Evolutionary conservation across 1,284 basidiomycete genomes (phyloP).

Genomic region (Puccinia polysora): DNA sequence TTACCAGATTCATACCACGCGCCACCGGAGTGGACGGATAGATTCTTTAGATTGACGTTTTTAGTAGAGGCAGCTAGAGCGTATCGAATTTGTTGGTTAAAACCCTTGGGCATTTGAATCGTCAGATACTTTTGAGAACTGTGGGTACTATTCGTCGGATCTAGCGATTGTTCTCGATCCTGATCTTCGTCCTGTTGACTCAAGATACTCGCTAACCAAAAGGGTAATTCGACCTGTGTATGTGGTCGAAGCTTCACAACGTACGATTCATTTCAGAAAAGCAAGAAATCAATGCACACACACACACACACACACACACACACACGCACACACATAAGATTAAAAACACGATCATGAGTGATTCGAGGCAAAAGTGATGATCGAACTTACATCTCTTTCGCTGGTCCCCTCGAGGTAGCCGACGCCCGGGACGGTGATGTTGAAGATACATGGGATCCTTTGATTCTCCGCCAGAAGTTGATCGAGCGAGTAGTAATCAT

Average conservation of each 20-base stretch:
- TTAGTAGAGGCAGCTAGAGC: conserved; percentile 49
- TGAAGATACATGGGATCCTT: conserved; percentile 49
- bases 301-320: too few relatives aligned
- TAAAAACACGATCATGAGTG: background rate
- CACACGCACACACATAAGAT: background rate
- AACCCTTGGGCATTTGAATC: conserved; percentile 49
- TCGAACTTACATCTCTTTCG: conserved; percentile 48
- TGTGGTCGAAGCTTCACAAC: conserved; percentile 49
- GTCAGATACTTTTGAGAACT: conserved; percentile 49
- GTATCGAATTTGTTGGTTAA: conserved; percentile 48
- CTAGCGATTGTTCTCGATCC: conserved; percentile 1
- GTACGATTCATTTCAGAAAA: too few relatives aligned
- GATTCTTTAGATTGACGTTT: conserved; percentile 49
- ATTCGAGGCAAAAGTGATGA: background rate
- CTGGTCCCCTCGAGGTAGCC: conserved; percentile 51
- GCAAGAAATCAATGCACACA: background rate
- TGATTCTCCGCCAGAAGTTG: conserved; percentile 45
- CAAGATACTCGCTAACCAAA: conserved; percentile 49
- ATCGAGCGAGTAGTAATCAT: conserved; percentile 42
- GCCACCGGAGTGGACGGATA: conserved; percentile 48
- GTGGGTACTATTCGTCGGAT: too few relatives aligned
- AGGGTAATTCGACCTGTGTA: conserved; percentile 50
- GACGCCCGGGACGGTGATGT: conserved; percentile 48
- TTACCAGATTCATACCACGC: conserved; percentile 49
- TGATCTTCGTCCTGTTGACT: conserved; percentile 1